These are phyloP conservation scores for Pleurotus citrinopileatus DNA, from an alignment of 768 basidiomycete species.

Conservation along the genomic window DNA sequence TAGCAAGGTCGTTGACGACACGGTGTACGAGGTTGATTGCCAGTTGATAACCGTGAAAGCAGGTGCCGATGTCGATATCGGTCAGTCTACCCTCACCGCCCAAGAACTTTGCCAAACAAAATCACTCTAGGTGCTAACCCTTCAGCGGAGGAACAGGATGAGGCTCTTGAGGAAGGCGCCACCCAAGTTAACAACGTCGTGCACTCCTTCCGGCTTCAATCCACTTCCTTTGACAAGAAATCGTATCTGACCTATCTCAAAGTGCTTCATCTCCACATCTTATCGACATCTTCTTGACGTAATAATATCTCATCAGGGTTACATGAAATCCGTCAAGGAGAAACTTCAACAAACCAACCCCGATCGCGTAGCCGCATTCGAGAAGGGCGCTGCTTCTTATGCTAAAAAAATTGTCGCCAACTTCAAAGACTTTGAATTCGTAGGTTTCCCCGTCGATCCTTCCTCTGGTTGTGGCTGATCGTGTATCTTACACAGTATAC, in stretches of 20 bases:
- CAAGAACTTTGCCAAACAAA: no score
- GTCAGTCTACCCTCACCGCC: conserved; percentile 41
- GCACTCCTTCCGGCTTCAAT: conserved; percentile 86
- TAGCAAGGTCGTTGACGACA: conserved; percentile 74
- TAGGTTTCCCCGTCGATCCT: conserved; percentile 32
- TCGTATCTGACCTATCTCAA: conserved; percentile 80
- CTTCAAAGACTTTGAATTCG: conserved; percentile 95
- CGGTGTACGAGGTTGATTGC: conserved; percentile 89
- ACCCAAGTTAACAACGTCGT: conserved; percentile 83
- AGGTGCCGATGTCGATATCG: conserved; percentile 86
- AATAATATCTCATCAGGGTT: conserved; percentile 46
- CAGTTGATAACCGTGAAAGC: conserved; percentile 61
- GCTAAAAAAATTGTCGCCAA: conserved; percentile 89
- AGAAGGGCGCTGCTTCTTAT: conserved; percentile 71
- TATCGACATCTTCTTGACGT: conserved; percentile 1
- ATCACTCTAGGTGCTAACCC: conserved; percentile 82
- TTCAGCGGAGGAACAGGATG: conserved; percentile 83
- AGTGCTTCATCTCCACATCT: conserved; percentile 33
- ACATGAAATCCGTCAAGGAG: conserved; percentile 90
- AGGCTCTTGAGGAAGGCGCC: conserved; percentile 79
- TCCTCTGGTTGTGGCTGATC: not conserved
- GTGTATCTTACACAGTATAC: conserved; percentile 47
- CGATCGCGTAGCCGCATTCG: conserved; percentile 69
- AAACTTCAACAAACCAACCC: conserved; percentile 53
- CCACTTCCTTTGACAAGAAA: conserved; percentile 88